These are phyloP conservation scores for Nothopassalora personata DNA, from an alignment of 2,329 filamentous ascomycete species.

Conservation along the genomic window DNA sequence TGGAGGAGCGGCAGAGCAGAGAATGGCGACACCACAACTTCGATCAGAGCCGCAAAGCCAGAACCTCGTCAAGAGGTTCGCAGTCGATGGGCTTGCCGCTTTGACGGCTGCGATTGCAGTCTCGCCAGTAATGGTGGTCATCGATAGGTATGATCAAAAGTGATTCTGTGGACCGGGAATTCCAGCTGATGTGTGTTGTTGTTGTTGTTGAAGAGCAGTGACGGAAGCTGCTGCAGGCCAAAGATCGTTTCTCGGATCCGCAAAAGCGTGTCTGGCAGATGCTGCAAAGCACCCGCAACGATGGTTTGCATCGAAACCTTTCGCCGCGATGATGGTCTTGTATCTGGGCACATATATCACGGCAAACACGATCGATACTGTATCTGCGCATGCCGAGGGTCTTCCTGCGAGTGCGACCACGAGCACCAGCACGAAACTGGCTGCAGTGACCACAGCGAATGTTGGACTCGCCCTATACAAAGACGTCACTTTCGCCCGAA, in stretches of 20 bases:
- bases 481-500: slow-evolving; percentile 19
- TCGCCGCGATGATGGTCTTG: slow-evolving; percentile 18
- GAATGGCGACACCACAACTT: background rate
- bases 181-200: background rate
- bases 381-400: slow-evolving; percentile 7
- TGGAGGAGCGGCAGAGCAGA: background rate
- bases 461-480: slow-evolving; percentile 20
- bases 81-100: slow-evolving; percentile 17
- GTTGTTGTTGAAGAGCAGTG: slow-evolving; percentile 13
- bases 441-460: slow-evolving; percentile 17
- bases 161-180: background rate
- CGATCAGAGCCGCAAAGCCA: background rate
- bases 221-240: slow-evolving; percentile 18
- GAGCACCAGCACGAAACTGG: slow-evolving; percentile 15
- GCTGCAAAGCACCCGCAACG: slow-evolving; percentile 11
- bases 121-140: slow-evolving; percentile 20
- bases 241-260: slow-evolving; percentile 8
- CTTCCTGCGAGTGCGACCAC: slow-evolving; percentile 12
- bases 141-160: slow-evolving; percentile 16
- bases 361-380: slow-evolving; percentile 20
- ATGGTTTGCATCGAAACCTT: slow-evolving; percentile 16
- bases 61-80: slow-evolving; percentile 1
- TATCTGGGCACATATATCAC: slow-evolving; percentile 21
- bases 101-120: slow-evolving; percentile 19
- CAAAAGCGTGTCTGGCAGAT: slow-evolving; percentile 5